A percentile compares a stretch with the other conserved stretches of the same genome.
Evolutionary conservation across 2,329 filamentous ascomycete genomes (phyloP).

Genomic region (Aureobasidium sp.): DNA sequence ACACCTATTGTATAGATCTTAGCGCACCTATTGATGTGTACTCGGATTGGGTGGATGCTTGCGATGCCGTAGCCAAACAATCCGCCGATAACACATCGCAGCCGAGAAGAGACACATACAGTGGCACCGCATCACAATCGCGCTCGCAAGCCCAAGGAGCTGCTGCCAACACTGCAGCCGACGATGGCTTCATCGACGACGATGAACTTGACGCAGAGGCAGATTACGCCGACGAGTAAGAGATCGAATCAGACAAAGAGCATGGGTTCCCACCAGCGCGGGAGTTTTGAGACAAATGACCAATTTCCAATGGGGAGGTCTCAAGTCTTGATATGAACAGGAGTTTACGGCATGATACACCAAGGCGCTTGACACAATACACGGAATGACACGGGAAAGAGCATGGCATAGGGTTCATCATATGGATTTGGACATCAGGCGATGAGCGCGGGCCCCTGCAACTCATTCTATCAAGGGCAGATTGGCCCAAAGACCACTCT

Average conservation of each 20-base stretch:
- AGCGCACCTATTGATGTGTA: slow-evolving; percentile 93
- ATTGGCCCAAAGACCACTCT: slow-evolving; percentile 18
- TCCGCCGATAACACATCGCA: slow-evolving; percentile 27
- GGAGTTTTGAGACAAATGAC: not conserved
- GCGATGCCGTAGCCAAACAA: slow-evolving; percentile 61
- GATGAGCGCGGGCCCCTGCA: not conserved
- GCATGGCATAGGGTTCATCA: slow-evolving; percentile 1
- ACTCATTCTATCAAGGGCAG: not conserved
- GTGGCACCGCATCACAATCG: slow-evolving; percentile 14
- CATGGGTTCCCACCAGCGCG: not conserved
- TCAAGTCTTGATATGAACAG: slow-evolving; percentile 10
- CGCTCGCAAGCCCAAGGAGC: slow-evolving; percentile 15
- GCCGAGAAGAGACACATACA: slow-evolving; percentile 14
- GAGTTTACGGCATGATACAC: slow-evolving; percentile 13
- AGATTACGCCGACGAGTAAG: slow-evolving; percentile 28
- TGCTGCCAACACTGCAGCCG: slow-evolving; percentile 26
- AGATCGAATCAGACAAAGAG: not conserved
- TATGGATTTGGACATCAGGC: not conserved
- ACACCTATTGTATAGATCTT: slow-evolving; percentile 53
- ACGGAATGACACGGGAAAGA: not conserved
- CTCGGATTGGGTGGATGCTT: slow-evolving; percentile 97
- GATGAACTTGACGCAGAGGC: slow-evolving; percentile 30
- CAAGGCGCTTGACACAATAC: not conserved
- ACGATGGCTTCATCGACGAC: slow-evolving; percentile 30
- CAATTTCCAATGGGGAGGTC: not conserved